A percentile compares a stretch with the other conserved stretches of the same genome.
Conservation (phyloP, 768 basidiomycete genomes). For the Tulasnella sp. region DNA sequence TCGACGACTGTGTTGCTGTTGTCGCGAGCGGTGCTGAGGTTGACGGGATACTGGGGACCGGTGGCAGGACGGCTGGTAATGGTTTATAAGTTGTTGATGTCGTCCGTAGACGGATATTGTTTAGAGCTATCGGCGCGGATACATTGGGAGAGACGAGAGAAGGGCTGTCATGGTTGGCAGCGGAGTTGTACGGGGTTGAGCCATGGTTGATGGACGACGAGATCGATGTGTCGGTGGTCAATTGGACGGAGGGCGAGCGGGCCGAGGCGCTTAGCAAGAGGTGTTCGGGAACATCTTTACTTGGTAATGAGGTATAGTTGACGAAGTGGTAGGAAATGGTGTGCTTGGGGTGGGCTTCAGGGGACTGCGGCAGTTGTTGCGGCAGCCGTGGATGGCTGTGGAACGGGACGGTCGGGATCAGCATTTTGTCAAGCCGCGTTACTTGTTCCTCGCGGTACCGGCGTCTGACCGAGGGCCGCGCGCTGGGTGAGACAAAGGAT, state of each 20-base stretch:
- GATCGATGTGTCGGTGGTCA: neutral
- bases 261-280: neutral
- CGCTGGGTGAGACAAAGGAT: no score
- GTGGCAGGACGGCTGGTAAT: slow-evolving; percentile 7
- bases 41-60: slow-evolving; percentile 2
- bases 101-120: slow-evolving; percentile 5
- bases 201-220: neutral
- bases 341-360: neutral
- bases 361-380: neutral
- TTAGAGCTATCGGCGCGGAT: slow-evolving; percentile 9
- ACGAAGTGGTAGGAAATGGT: slow-evolving; percentile 3
- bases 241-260: neutral
- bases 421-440: neutral
- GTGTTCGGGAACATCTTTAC: neutral
- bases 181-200: neutral
- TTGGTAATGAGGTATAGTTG: neutral
- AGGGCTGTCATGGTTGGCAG: slow-evolving; percentile 12
- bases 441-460: neutral
- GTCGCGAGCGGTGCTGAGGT: neutral
- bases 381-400: neutral
- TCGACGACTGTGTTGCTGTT: neutral
- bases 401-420: neutral
- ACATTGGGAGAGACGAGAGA: neutral
- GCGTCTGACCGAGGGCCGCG: no score
- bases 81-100: neutral